phyloP scores from a whole-genome alignment of 2,329 filamentous ascomycete species.

The Cladorrhinum sp. region DNA sequence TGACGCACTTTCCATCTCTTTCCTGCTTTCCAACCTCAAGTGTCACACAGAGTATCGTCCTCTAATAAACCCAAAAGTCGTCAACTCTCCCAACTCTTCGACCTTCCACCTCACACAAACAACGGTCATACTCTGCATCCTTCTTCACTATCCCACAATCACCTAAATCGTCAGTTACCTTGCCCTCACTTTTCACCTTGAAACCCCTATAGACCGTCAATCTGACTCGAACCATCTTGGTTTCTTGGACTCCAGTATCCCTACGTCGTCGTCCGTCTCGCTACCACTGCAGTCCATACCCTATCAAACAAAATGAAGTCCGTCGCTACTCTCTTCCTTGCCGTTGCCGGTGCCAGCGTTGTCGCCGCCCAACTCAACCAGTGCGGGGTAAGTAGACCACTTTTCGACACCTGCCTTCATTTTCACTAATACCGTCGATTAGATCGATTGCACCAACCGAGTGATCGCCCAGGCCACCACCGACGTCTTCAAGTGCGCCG shows the following conservation, averaged over 20 bases:
- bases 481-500: slow-evolving; percentile 47
- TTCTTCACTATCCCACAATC: neutral
- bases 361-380: slow-evolving; percentile 42
- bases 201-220: neutral
- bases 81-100: neutral
- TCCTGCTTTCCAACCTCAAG: slow-evolving; percentile 10
- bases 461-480: slow-evolving; percentile 46
- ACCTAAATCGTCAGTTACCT: slow-evolving; percentile 7
- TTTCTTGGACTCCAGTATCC: slow-evolving; percentile 12
- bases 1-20: neutral
- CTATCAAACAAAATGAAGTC: slow-evolving; percentile 50
- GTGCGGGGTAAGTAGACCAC: slow-evolving; percentile 49
- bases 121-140: slow-evolving; percentile 2
- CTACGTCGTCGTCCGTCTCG: too few relatives aligned
- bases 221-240: slow-evolving; percentile 3
- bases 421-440: neutral
- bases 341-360: slow-evolving; percentile 40
- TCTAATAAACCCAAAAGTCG: neutral
- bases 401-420: slow-evolving; percentile 15
- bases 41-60: slow-evolving; percentile 4
- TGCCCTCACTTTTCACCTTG: neutral
- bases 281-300: slow-evolving; percentile 18
- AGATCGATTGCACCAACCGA: slow-evolving; percentile 50
- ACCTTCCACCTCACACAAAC: slow-evolving; percentile 3
- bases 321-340: slow-evolving; percentile 34